These are phyloP conservation scores for Suhomyces faveliae DNA, from an alignment of 805 yeast genomes.

Conservation along the genomic window DNA sequence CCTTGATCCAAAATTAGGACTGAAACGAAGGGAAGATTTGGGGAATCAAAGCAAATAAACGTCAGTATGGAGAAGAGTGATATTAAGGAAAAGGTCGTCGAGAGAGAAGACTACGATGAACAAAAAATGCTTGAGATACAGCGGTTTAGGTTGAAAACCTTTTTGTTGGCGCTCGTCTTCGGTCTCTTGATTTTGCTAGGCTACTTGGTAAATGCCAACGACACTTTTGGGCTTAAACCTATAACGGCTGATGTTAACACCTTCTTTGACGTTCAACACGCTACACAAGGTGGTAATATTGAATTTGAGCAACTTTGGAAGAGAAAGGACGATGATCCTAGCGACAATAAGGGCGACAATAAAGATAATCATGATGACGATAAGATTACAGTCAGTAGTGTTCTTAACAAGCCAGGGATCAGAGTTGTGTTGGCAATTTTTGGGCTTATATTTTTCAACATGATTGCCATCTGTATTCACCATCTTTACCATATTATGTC, in stretches of 20 bases:
- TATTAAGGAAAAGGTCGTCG: background rate
- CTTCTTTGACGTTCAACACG: background rate
- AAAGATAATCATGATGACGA: constrained; percentile 1
- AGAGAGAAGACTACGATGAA: background rate
- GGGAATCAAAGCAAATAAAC: background rate
- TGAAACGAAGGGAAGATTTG: background rate
- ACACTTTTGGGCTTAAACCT: background rate
- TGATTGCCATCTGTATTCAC: constrained; percentile 37
- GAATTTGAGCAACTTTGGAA: background rate
- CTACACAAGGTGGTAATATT: background rate
- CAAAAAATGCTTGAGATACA: background rate
- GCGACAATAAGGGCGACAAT: background rate
- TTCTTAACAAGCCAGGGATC: constrained; percentile 26
- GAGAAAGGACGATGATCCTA: background rate
- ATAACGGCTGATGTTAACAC: background rate
- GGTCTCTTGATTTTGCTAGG: background rate
- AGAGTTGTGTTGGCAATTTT: constrained; percentile 34
- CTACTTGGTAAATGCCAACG: background rate
- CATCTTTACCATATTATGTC: constrained; percentile 34
- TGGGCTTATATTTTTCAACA: constrained; percentile 34
- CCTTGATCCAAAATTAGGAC: background rate
- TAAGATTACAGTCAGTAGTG: background rate
- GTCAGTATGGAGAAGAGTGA: background rate
- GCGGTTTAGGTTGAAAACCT: background rate
- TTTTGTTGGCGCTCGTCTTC: background rate